These are phyloP conservation scores for Xylaria hypoxylon DNA, from an alignment of 2,329 filamentous ascomycete genomes.

Conservation along the genomic window DNA sequence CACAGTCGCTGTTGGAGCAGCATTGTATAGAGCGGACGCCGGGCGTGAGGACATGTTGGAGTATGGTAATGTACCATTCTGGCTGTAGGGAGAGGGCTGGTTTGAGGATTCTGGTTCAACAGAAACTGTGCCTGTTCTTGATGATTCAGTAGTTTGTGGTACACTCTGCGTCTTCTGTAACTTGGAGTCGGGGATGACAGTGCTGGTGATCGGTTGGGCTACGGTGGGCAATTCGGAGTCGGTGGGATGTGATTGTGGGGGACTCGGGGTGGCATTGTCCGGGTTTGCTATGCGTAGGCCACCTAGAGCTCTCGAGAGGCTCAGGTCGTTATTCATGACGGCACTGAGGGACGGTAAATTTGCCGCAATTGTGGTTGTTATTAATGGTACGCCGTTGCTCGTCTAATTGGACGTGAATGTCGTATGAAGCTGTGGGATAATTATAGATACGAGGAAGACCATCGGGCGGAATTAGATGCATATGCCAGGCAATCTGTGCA, in stretches of 20 bases:
- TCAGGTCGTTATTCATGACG: constrained; percentile 90
- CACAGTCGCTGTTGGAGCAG: constrained; percentile 44
- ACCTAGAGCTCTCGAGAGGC: constrained; percentile 90
- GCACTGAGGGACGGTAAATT: constrained; percentile 1
- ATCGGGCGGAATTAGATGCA: constrained; percentile 24
- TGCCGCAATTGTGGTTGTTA: constrained; percentile 2
- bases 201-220: constrained; percentile 42
- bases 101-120: constrained; percentile 45
- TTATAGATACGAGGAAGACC: constrained; percentile 27
- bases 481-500: constrained; percentile 25
- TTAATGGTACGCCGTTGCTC: constrained; percentile 17
- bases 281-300: constrained; percentile 97
- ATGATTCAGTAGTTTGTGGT: constrained; percentile 40
- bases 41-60: constrained; percentile 49
- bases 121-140: constrained; percentile 41
- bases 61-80: constrained; percentile 46
- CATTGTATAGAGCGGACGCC: constrained; percentile 50
- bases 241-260: constrained; percentile 48
- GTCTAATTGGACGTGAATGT: constrained; percentile 18
- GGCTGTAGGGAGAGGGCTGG: constrained; percentile 41
- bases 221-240: constrained; percentile 48
- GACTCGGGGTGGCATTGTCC: constrained; percentile 71
- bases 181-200: constrained; percentile 42
- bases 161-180: constrained; percentile 41
- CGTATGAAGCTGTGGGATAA: constrained; percentile 21